Evolutionary conservation across 2,329 filamentous ascomycete species (phyloP), one percentile per base, ranked within the genome.

Genomic region (Orbilia quercus): DNA sequence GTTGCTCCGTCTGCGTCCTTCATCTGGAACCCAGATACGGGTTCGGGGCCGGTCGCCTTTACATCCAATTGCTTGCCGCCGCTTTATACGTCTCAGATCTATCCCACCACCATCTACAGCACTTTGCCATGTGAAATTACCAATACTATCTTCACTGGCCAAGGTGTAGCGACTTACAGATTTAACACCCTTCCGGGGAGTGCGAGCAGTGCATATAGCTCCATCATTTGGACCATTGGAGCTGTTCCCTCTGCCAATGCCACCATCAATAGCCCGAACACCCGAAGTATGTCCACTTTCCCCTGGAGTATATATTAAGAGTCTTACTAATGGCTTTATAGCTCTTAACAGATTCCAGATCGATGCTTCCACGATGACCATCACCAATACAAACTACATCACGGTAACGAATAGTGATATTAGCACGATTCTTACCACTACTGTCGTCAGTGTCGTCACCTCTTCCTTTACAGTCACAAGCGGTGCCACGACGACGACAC

Each of bases 191-290:
- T 48, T 18, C 18, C 36, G 1, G 28, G 12, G 11, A 40, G 16
- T 22, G 58, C 31, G 40, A 36, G 28, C 28, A 9, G 28, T 4
- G 28, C 9, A 9, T 31, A 5, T 31, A 5, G 50, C 22, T 63
- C 67, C 14, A 14, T 55, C 22, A 16, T 22, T 16, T 72, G 67
- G 67, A 59, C 36, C 3, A 28, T 72, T 16, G 67, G 67, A 7
- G 22, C 44, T 18, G 18, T 14, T 9, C 58, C 66, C 2, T 9
- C 14, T 7, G 28, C 18, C 7, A 48, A 47, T 42, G 44, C 57
- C 9, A 16, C 31, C 9, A 23, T 18, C 4, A 18, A 1, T n/a
- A 25, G 6, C 1, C 20, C 28, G 11, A 9, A 28, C n/a, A 25
- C 23, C 4, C 31, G 22, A 22, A 11, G 57, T 62, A 50, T n/a